These are phyloP conservation scores for Alternaria brassicicola DNA, from an alignment of 2,329 filamentous ascomycete species.

Conservation along the genomic window DNA sequence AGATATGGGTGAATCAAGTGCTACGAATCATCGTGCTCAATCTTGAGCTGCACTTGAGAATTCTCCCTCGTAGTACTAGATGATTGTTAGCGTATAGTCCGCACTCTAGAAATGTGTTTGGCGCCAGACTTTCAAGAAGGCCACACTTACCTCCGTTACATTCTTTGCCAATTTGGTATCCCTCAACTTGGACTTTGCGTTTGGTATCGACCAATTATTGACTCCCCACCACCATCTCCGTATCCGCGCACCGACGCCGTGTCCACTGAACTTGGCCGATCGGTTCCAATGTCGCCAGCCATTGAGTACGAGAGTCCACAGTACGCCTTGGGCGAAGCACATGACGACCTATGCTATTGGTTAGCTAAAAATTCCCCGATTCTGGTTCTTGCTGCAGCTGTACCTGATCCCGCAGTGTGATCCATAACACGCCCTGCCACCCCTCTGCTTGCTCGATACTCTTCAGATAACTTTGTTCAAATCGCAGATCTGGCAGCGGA, in stretches of 20 bases:
- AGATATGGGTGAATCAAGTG: neutral
- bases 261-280: conserved; percentile 76
- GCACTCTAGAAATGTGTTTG: conserved; percentile 2
- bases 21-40: conserved; percentile 5
- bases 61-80: conserved; percentile 37
- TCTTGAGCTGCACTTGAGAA: conserved; percentile 34
- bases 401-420: conserved; percentile 90
- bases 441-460: conserved; percentile 81
- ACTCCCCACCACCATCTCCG: conserved; percentile 94
- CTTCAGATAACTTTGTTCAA: conserved; percentile 96
- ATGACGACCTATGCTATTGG: conserved; percentile 69
- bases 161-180: conserved; percentile 43
- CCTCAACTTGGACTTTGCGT: conserved; percentile 26
- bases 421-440: conserved; percentile 79
- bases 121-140: conserved; percentile 40
- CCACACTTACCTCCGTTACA: conserved; percentile 45
- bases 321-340: conserved; percentile 82
- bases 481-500: conserved; percentile 79
- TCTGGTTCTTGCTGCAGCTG: conserved; percentile 6
- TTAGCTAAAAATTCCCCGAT: neutral
- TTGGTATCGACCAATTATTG: conserved; percentile 75
- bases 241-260: conserved; percentile 74
- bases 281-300: conserved; percentile 93
- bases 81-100: conserved; percentile 17
- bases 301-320: conserved; percentile 84